Evolutionary conservation across 2,329 filamentous ascomycete genomes (phyloP).

Genomic region (Leptographium flavum): DNA sequence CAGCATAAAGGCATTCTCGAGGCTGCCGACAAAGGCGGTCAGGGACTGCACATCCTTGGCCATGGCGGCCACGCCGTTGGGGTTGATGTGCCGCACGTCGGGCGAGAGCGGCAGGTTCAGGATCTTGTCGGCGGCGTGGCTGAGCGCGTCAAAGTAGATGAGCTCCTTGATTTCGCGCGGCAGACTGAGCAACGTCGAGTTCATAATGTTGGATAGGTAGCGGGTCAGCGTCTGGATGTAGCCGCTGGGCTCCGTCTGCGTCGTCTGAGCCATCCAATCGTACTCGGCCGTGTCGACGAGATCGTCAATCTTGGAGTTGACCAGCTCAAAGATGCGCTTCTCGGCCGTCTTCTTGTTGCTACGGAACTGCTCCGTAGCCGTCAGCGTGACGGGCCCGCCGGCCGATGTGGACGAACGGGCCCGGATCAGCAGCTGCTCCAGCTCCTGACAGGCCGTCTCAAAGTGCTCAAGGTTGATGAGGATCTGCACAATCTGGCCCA

Average conservation of each 20-base stretch:
- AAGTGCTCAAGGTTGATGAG: constrained; percentile 96
- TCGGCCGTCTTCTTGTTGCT: constrained; percentile 91
- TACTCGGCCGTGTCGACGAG: constrained; percentile 95
- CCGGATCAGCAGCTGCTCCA: constrained; percentile 74
- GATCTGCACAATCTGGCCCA: constrained; percentile 96
- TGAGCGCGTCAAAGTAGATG: constrained; percentile 93
- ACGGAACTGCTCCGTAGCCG: constrained; percentile 74
- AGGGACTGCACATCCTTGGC: constrained; percentile 75
- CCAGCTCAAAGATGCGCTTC: constrained; percentile 94
- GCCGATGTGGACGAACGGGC: constrained; percentile 71
- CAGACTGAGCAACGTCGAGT: constrained; percentile 79
- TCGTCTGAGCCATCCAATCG: constrained; percentile 55
- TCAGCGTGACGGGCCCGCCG: constrained; percentile 64
- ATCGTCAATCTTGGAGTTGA: constrained; percentile 98
- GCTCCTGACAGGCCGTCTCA: constrained; percentile 78
- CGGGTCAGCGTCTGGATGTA: constrained; percentile 93
- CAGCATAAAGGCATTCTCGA: constrained; percentile 75
- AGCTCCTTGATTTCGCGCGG: constrained; percentile 93
- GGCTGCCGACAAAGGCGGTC: constrained; percentile 68
- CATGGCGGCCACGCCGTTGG: constrained; percentile 68
- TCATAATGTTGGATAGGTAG: constrained; percentile 94
- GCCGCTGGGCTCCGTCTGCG: constrained; percentile 62
- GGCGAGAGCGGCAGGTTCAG: constrained; percentile 66
- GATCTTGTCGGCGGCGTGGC: constrained; percentile 77
- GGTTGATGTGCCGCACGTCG: constrained; percentile 74